phyloP scores from a whole-genome alignment of 2,329 filamentous ascomycete genomes.

The Conoideocrella luteorostrata region DNA sequence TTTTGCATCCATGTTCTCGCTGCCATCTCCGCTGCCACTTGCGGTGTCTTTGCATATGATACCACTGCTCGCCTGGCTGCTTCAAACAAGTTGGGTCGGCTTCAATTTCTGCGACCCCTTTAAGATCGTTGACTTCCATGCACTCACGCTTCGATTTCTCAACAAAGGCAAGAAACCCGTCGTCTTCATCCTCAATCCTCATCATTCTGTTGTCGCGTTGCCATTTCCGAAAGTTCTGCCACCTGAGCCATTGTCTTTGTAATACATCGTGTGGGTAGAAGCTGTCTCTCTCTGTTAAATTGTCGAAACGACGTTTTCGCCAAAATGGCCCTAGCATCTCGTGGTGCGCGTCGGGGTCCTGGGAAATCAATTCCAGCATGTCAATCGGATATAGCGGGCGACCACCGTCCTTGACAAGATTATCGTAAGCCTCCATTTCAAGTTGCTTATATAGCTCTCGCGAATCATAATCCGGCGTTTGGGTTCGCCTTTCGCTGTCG shows the following conservation, averaged over 20 bases:
- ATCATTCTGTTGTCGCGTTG: conserved; percentile 20
- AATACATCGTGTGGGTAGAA: conserved; percentile 13
- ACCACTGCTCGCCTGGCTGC: conserved; percentile 3
- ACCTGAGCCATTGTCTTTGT: conserved; percentile 18
- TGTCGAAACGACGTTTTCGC: not conserved
- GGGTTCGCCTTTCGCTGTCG: conserved; percentile 1
- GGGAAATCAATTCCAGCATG: conserved; percentile 18
- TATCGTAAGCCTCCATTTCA: conserved; percentile 19
- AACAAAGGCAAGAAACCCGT: conserved; percentile 10
- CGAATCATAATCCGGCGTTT: not conserved
- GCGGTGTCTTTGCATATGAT: conserved; percentile 3
- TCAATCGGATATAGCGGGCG: conserved; percentile 23
- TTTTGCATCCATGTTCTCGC: conserved; percentile 13
- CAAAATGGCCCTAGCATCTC: conserved; percentile 23
- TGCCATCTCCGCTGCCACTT: conserved; percentile 5
- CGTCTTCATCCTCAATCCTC: conserved; percentile 12
- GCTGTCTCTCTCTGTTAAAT: conserved; percentile 2
- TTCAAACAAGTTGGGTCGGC: conserved; percentile 10
- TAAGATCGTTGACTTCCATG: not conserved
- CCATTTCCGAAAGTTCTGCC: conserved; percentile 24
- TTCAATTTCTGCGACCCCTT: conserved; percentile 8
- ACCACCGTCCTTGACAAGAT: conserved; percentile 24
- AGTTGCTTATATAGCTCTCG: not conserved
- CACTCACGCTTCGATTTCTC: conserved; percentile 7
- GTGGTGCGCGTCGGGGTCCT: conserved; percentile 15